Evolutionary conservation across 371 early-diverging fungal species (phyloP), one percentile per base, ranked within the genome.

Genomic region (Sporodiniella umbellata): DNA sequence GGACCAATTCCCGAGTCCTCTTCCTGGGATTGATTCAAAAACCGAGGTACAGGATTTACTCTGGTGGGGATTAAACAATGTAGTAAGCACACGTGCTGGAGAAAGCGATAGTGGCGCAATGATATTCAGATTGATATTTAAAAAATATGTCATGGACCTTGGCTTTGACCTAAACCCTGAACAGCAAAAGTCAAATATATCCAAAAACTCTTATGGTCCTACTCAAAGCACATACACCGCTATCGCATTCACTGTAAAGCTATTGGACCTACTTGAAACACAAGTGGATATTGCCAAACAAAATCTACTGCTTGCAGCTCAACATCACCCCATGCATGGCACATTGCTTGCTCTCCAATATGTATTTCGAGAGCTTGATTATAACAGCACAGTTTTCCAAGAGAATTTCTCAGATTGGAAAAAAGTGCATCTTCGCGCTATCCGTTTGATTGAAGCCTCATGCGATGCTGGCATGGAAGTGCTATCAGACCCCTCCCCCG

Each of bases 101-200:
- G 91, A 93, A 59, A 88, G 92, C 58, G 90, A 90, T 43, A 82
- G 86, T 58, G 95, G 92, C 18, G 90, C 90, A 10, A 78, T 85
- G 62, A 62, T 92, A 1, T 72, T 92, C 51, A 82, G 89, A 26
- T 67, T 89, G 54, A 61, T 93, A 28, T 92, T 91, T 68, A 74
- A 75, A 35, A 88, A 88, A 56, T 92, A 88, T 62, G 88, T 92
- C 2, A 54, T 79, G 14, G 66, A 66, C 15, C 68, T 83, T 30
- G 80, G 82, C 15, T 68, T 58, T 47, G 60, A 71, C 30, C 50
- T 84, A 10, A 56, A 64, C 15, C 76, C 78, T 8, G 75, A 75
- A 33, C 54, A 66, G 47, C 8, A 10, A 48, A 47, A 15, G 17
- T n/a, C 18, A 21, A 4, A 18, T 26, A 46, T 50, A 62, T 62